Evolutionary conservation across 768 basidiomycete species (phyloP).

Genomic region (Dentipellis fragilis): DNA sequence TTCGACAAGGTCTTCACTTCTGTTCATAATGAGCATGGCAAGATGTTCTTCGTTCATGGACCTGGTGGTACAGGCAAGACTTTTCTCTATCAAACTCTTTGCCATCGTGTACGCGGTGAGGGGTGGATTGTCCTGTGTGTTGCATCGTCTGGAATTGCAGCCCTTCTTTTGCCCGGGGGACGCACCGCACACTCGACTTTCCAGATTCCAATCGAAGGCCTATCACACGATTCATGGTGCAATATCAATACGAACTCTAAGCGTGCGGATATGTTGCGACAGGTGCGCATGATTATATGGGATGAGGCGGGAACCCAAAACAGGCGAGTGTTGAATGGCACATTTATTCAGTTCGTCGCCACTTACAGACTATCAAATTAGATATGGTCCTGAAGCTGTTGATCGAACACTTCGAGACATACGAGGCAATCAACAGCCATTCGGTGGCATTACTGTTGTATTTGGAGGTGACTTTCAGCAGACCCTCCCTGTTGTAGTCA

Average conservation of each 20-base stretch:
- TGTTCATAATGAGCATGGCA: constrained; percentile 6
- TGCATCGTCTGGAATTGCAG: constrained; percentile 40
- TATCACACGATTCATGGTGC: constrained; percentile 22
- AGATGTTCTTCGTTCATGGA: constrained; percentile 32
- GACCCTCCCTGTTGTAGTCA: constrained; percentile 31
- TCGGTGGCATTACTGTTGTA: constrained; percentile 35
- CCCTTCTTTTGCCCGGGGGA: constrained; percentile 32
- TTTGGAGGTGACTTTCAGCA: constrained; percentile 44
- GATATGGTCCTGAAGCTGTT: constrained; percentile 27
- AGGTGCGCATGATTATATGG: constrained; percentile 30
- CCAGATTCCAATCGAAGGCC: constrained; percentile 32
- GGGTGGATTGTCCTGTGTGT: constrained; percentile 29
- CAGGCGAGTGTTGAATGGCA: constrained; percentile 2
- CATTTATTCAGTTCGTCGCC: too few species aligned
- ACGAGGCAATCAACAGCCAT: constrained; percentile 18
- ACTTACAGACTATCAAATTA: too few species aligned
- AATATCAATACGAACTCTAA: constrained; percentile 20
- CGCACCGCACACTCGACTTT: constrained; percentile 38
- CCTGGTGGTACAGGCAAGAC: constrained; percentile 39
- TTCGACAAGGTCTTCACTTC: constrained; percentile 13
- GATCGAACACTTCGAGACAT: constrained; percentile 29
- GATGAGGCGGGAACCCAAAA: constrained; percentile 34
- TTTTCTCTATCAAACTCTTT: constrained; percentile 28
- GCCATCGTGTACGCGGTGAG: not conserved
- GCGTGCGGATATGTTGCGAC: constrained; percentile 23